Conservation (phyloP, 179 eudicot species). For the Sideroxylon spinosum region DNA sequence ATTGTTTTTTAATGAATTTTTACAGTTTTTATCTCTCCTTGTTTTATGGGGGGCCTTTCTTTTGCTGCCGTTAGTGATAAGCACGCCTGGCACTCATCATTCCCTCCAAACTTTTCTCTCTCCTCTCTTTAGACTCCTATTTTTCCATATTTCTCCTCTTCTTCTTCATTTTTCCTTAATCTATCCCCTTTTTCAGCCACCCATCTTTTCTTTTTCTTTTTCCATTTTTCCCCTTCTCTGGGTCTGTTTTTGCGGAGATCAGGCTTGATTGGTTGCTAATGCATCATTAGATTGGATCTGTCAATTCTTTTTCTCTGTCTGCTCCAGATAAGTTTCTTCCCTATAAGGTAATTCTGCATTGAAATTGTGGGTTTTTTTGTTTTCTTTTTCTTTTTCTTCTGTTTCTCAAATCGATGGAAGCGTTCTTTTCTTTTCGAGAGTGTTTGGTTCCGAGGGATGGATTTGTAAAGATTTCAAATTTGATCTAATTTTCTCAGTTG, state of each 20-base stretch:
- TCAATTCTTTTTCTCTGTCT: neutral
- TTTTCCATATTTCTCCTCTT: neutral
- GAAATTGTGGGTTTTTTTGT: too few relatives aligned
- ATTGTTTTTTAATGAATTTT: neutral
- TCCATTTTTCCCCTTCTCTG: too few relatives aligned
- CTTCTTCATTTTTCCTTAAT: conserved; percentile 15
- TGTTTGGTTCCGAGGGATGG: neutral
- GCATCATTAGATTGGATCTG: conserved; percentile 25
- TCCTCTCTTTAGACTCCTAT: conserved; percentile 12
- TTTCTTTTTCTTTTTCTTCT: neutral
- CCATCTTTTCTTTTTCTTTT: neutral
- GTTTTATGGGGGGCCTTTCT: conserved; percentile 22
- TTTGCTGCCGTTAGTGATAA: conserved; percentile 47
- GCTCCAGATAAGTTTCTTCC: conserved; percentile 3
- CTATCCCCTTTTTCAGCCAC: conserved; percentile 13
- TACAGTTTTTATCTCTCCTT: neutral
- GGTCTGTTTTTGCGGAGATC: conserved; percentile 2
- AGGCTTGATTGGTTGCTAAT: conserved; percentile 15
- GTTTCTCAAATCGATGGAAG: neutral
- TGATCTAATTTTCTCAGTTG: too few relatives aligned
- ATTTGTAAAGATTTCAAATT: too few relatives aligned
- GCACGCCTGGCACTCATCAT: conserved; percentile 81
- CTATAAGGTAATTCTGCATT: neutral
- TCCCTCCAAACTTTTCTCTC: conserved; percentile 41
- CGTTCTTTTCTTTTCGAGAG: neutral